Percentiles rank a stretch among this genome's conserved stretches.
Evolutionary conservation across 805 yeast genomes (phyloP).

Genomic region (Suhomyces emberorum): DNA sequence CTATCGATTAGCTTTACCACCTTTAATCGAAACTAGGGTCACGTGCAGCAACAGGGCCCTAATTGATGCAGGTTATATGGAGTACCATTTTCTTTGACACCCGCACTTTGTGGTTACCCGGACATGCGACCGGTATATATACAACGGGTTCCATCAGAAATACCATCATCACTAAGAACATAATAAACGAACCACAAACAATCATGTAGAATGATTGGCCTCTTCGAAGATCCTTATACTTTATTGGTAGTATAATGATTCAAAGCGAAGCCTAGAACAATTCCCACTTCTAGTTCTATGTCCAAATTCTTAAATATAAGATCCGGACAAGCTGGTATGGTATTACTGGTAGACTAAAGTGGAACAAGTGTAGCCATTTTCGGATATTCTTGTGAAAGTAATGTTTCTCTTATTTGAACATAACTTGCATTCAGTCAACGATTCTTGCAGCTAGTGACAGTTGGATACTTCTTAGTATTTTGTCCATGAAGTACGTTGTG

Average conservation of each 20-base stretch:
- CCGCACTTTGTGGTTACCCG: constrained; percentile 4
- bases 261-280: constrained; percentile 33
- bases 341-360: constrained; percentile 27
- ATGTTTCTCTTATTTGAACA: too few species aligned
- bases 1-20: constrained; percentile 1
- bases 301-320: constrained; percentile 10
- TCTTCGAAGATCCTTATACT: constrained; percentile 33
- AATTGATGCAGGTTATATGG: neutral
- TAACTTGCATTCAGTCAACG: too few species aligned
- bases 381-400: too few species aligned
- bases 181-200: neutral
- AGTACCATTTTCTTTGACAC: neutral
- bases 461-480: too few species aligned
- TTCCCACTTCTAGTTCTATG: constrained; percentile 19
- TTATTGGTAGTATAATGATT: constrained; percentile 28
- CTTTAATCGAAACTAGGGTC: neutral
- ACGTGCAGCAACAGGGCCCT: neutral
- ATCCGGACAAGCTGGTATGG: constrained; percentile 23
- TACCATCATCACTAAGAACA: neutral
- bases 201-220: constrained; percentile 16
- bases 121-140: neutral
- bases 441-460: too few species aligned
- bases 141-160: neutral
- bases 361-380: constrained; percentile 23
- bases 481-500: too few species aligned